A percentile compares a stretch with the other conserved stretches of the same genome.
Conservation (phyloP, 2,329 filamentous ascomycete genomes). For the Fusarium napiforme region DNA sequence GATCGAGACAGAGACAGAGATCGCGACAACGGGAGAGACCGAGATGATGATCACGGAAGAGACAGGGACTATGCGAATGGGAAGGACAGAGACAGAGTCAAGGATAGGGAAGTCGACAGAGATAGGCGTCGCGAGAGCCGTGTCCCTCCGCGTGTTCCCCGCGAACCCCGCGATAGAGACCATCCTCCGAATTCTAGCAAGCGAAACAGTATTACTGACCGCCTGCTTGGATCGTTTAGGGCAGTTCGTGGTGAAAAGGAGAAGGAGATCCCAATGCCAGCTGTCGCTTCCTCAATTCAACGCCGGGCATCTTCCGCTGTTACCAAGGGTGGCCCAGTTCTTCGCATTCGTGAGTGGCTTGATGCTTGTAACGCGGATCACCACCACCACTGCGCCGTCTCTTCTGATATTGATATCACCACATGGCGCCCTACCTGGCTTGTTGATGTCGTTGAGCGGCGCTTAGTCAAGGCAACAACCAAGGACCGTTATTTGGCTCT, state of each 20-base stretch:
- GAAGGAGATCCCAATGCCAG: conserved; percentile 25
- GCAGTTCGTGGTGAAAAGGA: conserved; percentile 47
- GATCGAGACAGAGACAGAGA: conserved; percentile 16
- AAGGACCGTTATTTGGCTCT: conserved; percentile 57
- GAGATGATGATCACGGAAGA: conserved; percentile 2
- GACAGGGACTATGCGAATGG: conserved; percentile 20
- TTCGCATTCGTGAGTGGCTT: conserved; percentile 56
- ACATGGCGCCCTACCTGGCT: conserved; percentile 56
- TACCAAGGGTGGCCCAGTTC: conserved; percentile 50
- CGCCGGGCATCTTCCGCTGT: conserved; percentile 48
- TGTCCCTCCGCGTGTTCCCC: conserved; percentile 20
- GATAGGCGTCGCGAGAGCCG: conserved; percentile 42
- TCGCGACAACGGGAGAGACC: conserved; percentile 25
- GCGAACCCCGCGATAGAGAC: conserved; percentile 32
- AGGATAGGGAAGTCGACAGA: conserved; percentile 34
- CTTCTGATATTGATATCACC: conserved; percentile 35
- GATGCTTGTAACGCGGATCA: conserved; percentile 57
- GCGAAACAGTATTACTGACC: conserved; percentile 55
- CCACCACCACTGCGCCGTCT: conserved; percentile 52
- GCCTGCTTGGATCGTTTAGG: conserved; percentile 51
- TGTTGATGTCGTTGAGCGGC: conserved; percentile 54
- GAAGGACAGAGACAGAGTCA: conserved; percentile 12
- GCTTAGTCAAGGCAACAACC: conserved; percentile 53
- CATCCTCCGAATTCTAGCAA: conserved; percentile 46
- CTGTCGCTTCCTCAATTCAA: conserved; percentile 39